Base-by-base conservation (phyloP, 352 stramenopile species). In the Phytopythium ostracodes region DNA sequence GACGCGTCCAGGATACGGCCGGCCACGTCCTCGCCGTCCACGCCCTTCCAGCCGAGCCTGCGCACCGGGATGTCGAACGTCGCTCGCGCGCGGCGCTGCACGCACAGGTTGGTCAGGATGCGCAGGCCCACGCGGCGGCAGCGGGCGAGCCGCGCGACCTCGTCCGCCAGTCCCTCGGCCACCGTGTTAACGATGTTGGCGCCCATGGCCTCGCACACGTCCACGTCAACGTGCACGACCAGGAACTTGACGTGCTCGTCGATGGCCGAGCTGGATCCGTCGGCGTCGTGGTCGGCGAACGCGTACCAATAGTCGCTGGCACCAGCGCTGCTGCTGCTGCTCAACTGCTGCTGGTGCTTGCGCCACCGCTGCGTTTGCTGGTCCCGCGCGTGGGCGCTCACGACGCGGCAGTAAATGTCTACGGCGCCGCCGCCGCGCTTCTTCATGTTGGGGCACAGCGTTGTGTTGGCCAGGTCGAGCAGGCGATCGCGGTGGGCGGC, bases 101-200 rank as follows among this genome's bases (percentile, higher is more conserved):
- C 88, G 65, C 81, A 92, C n/a, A 96, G 75, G 42, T 96, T 96
- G n/a, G 85, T 94, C 60, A 96, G 72, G 62, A 96, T 96, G 24
- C 85, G 84, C n/a, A 96, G 77, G 8, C 87, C 87, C n/a, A 64
- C 68, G 57, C 71, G 82, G 56, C 62, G 73, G 62, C 79, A 87
- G 33, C 73, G 71, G 4, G 84, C 90, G 64, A 95, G 66, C 15
- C 72, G 72, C 12, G 73, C 79, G 20, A 95, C 73, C 76, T 93
- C 81, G 63, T 74, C 79, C 40, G 84, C 89, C 17, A 95, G 67
- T 5, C 86, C 86, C 58, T 96, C 87, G 8, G 84, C 84, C 24
- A 96, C 83, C 6, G 87, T 94, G 70, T 96, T 96, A 65, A 96
- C 87, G 52, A 94, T 86, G 66, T 96, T 96, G 43, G 87, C 87